Evolutionary conservation across 768 basidiomycete genomes (phyloP).

Genomic region (Chalciporus chontae): DNA sequence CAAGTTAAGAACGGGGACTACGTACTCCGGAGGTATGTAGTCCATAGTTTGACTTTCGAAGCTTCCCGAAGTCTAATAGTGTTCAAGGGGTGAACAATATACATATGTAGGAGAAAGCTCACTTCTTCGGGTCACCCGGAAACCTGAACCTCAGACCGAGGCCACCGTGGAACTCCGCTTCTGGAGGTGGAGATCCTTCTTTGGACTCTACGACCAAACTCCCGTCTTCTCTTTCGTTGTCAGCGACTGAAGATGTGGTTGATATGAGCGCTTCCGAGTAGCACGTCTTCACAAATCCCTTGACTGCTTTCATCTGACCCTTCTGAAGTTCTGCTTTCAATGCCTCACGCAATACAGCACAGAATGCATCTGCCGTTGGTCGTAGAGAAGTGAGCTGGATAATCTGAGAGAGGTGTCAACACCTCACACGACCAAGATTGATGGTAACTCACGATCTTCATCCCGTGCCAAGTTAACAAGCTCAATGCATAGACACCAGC

Average conservation of each 20-base stretch:
- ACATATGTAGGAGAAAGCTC: constrained; percentile 22
- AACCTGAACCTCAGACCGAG: constrained; percentile 83
- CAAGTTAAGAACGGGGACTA: not conserved
- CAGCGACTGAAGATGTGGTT: constrained; percentile 51
- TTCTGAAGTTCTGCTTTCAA: constrained; percentile 86
- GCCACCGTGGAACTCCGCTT: constrained; percentile 68
- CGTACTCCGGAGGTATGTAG: constrained; percentile 76
- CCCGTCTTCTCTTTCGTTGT: constrained; percentile 67
- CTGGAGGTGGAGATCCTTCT: constrained; percentile 42
- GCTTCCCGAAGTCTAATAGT: constrained; percentile 72
- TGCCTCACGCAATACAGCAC: constrained; percentile 80
- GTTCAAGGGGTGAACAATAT: constrained; percentile 10
- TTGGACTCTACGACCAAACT: constrained; percentile 55
- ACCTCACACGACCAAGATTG: not conserved
- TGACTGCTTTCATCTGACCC: constrained; percentile 91
- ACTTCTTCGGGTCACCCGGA: constrained; percentile 92
- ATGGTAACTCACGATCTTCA: constrained; percentile 68
- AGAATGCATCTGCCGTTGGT: constrained; percentile 92
- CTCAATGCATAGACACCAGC: constrained; percentile 97
- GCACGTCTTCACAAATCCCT: constrained; percentile 85
- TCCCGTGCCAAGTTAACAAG: constrained; percentile 88
- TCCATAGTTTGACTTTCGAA: constrained; percentile 96
- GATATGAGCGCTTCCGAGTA: constrained; percentile 89
- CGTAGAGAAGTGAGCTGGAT: constrained; percentile 91
- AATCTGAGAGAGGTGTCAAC: constrained; percentile 44